Percentiles rank a stretch among this genome's conserved stretches.
Evolutionary conservation across 768 basidiomycete species (phyloP).

Genomic region (Macrolepiota albuminosa): DNA sequence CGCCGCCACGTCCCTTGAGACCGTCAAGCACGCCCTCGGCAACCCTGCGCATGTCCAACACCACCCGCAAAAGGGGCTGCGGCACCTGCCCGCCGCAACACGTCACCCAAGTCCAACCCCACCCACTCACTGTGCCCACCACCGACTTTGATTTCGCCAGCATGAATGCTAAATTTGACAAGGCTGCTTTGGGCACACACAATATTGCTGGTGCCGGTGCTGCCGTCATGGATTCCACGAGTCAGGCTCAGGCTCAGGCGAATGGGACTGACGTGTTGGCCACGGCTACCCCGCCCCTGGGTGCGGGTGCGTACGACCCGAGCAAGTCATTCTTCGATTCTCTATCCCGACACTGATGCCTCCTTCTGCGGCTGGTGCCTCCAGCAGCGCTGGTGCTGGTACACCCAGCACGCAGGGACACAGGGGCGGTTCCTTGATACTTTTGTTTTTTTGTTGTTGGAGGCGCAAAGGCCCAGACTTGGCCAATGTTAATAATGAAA

Average conservation of each 20-base stretch:
- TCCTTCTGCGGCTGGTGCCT: background rate
- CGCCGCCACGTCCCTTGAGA: conserved; percentile 71
- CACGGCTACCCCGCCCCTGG: too few species aligned
- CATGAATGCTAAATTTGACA: conserved; percentile 79
- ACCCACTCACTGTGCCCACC: conserved; percentile 54
- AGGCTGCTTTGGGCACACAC: conserved; percentile 42
- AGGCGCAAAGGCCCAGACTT: too few species aligned
- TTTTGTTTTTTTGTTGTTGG: too few species aligned
- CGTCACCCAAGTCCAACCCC: background rate
- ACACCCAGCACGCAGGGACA: too few species aligned
- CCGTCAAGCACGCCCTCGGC: conserved; percentile 48
- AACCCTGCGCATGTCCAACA: conserved; percentile 42
- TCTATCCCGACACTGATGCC: conserved; percentile 34
- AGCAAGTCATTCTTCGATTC: conserved; percentile 81
- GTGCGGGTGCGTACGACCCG: conserved; percentile 60
- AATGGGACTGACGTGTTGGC: background rate
- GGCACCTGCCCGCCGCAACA: conserved; percentile 6
- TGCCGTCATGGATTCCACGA: background rate
- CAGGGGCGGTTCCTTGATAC: too few species aligned
- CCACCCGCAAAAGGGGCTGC: conserved; percentile 18
- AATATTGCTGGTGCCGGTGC: conserved; percentile 7
- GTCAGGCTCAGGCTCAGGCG: too few species aligned
- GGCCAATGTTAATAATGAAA: too few species aligned
- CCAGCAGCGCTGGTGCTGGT: too few species aligned
- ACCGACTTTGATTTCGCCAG: conserved; percentile 82